phyloP scores from a whole-genome alignment of 768 basidiomycete species.

The Boletellus emodensis region DNA sequence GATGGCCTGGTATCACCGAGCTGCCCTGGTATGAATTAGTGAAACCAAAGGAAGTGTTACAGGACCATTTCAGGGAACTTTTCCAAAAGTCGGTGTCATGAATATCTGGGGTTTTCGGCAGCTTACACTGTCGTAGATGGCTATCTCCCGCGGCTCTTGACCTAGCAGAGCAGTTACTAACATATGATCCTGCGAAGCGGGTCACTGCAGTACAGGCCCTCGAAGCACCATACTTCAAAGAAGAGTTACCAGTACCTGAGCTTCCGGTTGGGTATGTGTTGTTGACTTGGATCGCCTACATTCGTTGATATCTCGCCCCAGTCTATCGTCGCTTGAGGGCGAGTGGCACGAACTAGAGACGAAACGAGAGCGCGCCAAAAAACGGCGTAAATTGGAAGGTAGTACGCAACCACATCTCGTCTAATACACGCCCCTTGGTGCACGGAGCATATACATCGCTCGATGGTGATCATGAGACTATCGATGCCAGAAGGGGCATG shows the following conservation, averaged over 20 bases:
- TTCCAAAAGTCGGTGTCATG: conserved; percentile 68
- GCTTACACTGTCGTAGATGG: conserved; percentile 50
- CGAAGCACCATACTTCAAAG: conserved; percentile 75
- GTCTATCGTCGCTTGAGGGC: conserved; percentile 77
- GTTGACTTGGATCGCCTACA: background rate
- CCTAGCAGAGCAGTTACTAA: conserved; percentile 76
- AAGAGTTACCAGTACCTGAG: conserved; percentile 70
- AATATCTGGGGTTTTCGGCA: background rate
- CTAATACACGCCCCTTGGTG: conserved; percentile 23
- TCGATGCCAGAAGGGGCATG: background rate
- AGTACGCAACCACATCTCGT: conserved; percentile 36
- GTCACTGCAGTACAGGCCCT: conserved; percentile 79
- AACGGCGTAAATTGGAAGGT: conserved; percentile 63
- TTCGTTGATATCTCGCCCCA: conserved; percentile 28
- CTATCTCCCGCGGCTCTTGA: conserved; percentile 83
- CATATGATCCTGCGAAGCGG: conserved; percentile 76
- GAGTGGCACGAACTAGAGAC: conserved; percentile 99
- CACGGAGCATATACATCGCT: conserved; percentile 15
- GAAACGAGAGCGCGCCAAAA: conserved; percentile 85
- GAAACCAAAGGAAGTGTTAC: conserved; percentile 73
- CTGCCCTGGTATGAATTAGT: conserved; percentile 99
- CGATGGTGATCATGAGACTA: conserved; percentile 3
- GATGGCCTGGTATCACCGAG: conserved; percentile 79
- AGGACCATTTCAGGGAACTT: conserved; percentile 75
- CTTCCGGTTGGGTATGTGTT: conserved; percentile 72